Evolutionary conservation across 768 basidiomycete genomes (phyloP).

Genomic region (Lyophyllum atratum): DNA sequence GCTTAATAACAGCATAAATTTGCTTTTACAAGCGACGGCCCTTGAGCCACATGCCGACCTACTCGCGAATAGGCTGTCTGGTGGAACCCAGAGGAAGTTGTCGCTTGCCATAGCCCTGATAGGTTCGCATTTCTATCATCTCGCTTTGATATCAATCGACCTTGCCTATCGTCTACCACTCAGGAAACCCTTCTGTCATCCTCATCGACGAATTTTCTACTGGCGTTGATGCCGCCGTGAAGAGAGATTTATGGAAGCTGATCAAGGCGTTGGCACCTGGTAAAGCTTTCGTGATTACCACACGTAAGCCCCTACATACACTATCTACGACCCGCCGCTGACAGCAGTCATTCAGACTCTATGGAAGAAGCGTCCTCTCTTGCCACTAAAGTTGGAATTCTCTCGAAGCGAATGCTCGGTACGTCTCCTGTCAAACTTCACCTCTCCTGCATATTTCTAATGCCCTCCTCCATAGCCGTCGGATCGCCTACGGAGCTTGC

Average conservation of each 20-base stretch:
- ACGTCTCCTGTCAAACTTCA: conserved; percentile 15
- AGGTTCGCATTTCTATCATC: conserved; percentile 31
- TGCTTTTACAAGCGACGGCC: conserved; percentile 58
- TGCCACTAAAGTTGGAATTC: conserved; percentile 75
- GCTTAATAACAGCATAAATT: conserved; percentile 51
- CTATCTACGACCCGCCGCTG: neutral
- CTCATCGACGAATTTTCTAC: conserved; percentile 84
- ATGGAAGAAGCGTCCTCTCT: conserved; percentile 77
- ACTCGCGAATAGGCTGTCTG: conserved; percentile 70
- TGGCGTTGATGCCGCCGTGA: conserved; percentile 79
- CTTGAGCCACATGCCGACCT: conserved; percentile 62
- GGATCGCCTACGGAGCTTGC: conserved; percentile 64
- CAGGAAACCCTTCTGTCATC: conserved; percentile 74
- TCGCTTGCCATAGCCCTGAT: conserved; percentile 75
- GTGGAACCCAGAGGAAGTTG: conserved; percentile 78
- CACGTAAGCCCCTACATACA: conserved; percentile 44
- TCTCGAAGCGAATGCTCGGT: conserved; percentile 70
- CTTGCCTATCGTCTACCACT: conserved; percentile 18
- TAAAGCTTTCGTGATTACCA: conserved; percentile 72
- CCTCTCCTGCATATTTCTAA: neutral
- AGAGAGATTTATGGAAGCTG: conserved; percentile 79
- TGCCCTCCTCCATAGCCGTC: conserved; percentile 42
- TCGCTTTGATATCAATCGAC: neutral
- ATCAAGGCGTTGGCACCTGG: conserved; percentile 61
- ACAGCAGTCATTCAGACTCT: conserved; percentile 22